A percentile compares a stretch with the other conserved stretches of the same genome.
Conservation (phyloP, 805 yeast species). For the Millerozyma miso region DNA sequence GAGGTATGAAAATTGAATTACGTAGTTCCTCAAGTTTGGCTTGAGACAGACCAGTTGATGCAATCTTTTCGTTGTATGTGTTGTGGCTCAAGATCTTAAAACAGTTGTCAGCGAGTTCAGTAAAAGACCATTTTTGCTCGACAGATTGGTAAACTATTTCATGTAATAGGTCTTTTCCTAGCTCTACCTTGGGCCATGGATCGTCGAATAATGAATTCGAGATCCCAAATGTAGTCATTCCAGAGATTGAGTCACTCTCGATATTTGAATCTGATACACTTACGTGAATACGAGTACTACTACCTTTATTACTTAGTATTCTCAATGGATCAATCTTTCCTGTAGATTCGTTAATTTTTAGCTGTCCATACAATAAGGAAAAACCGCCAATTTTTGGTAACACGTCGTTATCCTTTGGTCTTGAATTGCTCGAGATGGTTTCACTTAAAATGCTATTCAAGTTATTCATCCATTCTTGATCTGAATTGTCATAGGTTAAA, state of each 20-base stretch:
- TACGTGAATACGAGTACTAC: constrained; percentile 29
- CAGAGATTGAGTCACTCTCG: constrained; percentile 12
- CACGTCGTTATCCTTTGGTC: constrained; percentile 8
- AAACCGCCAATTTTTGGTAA: constrained; percentile 55
- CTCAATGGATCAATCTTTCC: constrained; percentile 32
- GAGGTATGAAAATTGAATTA: constrained; percentile 70
- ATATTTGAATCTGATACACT: constrained; percentile 9
- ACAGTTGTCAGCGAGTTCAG: constrained; percentile 44
- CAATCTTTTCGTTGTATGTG: constrained; percentile 26
- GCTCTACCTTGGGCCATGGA: constrained; percentile 71
- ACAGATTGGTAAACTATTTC: constrained; percentile 17
- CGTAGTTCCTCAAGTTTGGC: constrained; percentile 40
- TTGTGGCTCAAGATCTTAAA: constrained; percentile 50
- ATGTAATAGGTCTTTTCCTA: constrained; percentile 39
- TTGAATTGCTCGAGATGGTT: constrained; percentile 5
- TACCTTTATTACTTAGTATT: constrained; percentile 50
- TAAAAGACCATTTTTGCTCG: constrained; percentile 20
- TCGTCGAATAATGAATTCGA: constrained; percentile 63
- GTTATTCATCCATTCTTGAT: constrained; percentile 44
- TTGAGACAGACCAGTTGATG: constrained; percentile 9
- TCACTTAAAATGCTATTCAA: constrained; percentile 15
- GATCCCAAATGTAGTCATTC: constrained; percentile 46
- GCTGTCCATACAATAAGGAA: constrained; percentile 52
- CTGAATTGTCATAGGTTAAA: constrained; percentile 29
- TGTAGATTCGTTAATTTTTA: constrained; percentile 20